Base-by-base conservation (phyloP, 2,329 filamentous ascomycete species). In the Cladosporium sphaerospermum region DNA sequence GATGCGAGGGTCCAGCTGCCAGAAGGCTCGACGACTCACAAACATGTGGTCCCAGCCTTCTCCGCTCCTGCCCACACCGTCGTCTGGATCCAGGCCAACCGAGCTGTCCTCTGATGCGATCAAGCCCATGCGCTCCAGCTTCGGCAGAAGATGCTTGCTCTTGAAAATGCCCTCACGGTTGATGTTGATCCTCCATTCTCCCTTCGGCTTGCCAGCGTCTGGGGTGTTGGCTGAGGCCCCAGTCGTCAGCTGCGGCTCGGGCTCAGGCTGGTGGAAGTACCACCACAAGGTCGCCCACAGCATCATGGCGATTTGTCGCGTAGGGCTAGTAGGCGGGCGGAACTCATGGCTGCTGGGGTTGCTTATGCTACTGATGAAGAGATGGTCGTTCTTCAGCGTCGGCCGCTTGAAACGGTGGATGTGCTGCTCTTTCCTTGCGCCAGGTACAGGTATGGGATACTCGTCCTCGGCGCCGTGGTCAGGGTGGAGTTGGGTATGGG, bases 241-340 rank as follows among this genome's bases (percentile, higher is more conserved):
- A 6, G 81, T 88, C 14, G 77, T 76, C 33, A 93, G 66, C 46
- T 81, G 78, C 0, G 80, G 76, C 18, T 79, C 75, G 0, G 92
- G 92, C 61, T 85, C 79, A 1, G 83, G 79, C 69, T 95, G 89
- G 72, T 96, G 91, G 63, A 96, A 97, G 75, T 97, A 97, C 92
- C 92, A 97, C 75, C 89, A 96, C 40, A 97, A 75, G 1, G 89
- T 91, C 33, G 90, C 83, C 88, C 89, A 97, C 6, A 97, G 78
- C 86, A 96, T 95, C 88, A 96, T 90, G 60, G 92, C 92, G 56
- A 96, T 88, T 72, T 95, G 88, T 42, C 91, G 79, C 1, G 89
- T 93, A 0, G 89, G 89, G 57, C 89, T 95, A 11, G 78, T 83
- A 1, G 86, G 81, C 1, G 89, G 83, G 66, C 87, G 89, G 73